Conservation (phyloP, 83 land plant species). For the Picea abies region DNA sequence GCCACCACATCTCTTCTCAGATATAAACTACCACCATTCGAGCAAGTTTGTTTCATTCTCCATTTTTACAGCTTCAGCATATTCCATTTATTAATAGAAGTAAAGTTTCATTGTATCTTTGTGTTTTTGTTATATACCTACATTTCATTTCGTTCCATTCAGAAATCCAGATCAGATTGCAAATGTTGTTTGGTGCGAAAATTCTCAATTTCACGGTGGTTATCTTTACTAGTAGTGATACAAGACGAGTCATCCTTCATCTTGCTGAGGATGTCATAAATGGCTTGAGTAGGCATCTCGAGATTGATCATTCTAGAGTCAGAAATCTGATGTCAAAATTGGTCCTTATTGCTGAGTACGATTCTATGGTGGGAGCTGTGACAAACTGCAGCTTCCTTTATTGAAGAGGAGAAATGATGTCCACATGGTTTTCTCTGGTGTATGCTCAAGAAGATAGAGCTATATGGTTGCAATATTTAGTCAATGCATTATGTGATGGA, state of each 20-base stretch:
- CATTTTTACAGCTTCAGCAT: no score
- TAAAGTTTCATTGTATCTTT: no score
- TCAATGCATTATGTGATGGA: slow-evolving; percentile 58
- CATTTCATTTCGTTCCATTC: no score
- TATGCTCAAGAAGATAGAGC: no score
- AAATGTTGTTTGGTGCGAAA: no score
- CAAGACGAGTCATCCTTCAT: slow-evolving; percentile 16
- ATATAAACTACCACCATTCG: no score
- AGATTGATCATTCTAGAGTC: slow-evolving; percentile 27
- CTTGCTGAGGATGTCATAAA: slow-evolving; percentile 22
- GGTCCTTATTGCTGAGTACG: slow-evolving; percentile 29
- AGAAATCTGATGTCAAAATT: slow-evolving; percentile 32
- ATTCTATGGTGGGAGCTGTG: slow-evolving; percentile 21
- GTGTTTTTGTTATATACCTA: no score
- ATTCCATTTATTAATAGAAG: no score
- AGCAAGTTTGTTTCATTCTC: no score
- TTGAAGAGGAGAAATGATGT: slow-evolving; percentile 54
- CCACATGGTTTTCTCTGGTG: slow-evolving; percentile 18
- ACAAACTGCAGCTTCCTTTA: slow-evolving; percentile 57
- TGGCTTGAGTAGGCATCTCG: slow-evolving; percentile 26
- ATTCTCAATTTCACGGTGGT: no score
- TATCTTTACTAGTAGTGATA: not conserved
- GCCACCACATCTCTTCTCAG: no score
- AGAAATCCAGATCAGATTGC: no score
- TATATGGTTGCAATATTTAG: slow-evolving; percentile 6